Base-by-base conservation (phyloP, 345 rosid genomes). In the Hypericum perforatum region DNA sequence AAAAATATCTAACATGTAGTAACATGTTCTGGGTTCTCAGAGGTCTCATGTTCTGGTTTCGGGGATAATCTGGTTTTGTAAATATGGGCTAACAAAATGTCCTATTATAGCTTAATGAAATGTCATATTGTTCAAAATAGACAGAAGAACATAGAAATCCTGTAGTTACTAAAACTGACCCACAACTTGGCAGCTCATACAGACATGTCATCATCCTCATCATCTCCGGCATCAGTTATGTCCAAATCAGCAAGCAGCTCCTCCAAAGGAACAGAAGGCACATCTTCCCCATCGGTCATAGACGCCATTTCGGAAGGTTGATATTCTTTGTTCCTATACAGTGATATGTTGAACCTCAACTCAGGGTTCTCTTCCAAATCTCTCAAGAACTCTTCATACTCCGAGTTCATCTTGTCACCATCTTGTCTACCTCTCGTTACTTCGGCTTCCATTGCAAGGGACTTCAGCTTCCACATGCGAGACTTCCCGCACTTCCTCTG, bases 291-390 rank as follows among this genome's bases (percentile, higher is more conserved):
- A 44, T 78, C 82, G 5, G 81, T 63, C 52, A 77, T 48, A 0
- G 85, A 71, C 43, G 74, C 78, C 66, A 74, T 69, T 63, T 80
- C 82, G 0, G 87, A 76, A 10, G 76, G 72, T 57, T 78, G 74
- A 64, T 80, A 76, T 0, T 78, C 85, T 57, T 50, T 71, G 61
- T 80, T 53, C 46, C 54, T 74, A 66, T 78, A 84, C 43, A 78
- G 36, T 0, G 85, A 74, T 29, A 81, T 45, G 52, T 80, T 64
- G 64, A 68, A 68, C 73, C 78, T 70, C 57, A 77, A 45, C 8
- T 79, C 81, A 40, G 79, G 78, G 67, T 79, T 75, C 59, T 82
- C 83, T 38, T 77, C 81, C 61, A 79, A 54, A 47, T 79, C 85
- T 38, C 78, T 77, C 78, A 69, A 63, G 74, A 79, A 79, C 62